Evolutionary conservation across 2,329 filamentous ascomycete genomes (phyloP), one percentile per base, ranked within the genome.

Genomic region (Fusarium multiceps): DNA sequence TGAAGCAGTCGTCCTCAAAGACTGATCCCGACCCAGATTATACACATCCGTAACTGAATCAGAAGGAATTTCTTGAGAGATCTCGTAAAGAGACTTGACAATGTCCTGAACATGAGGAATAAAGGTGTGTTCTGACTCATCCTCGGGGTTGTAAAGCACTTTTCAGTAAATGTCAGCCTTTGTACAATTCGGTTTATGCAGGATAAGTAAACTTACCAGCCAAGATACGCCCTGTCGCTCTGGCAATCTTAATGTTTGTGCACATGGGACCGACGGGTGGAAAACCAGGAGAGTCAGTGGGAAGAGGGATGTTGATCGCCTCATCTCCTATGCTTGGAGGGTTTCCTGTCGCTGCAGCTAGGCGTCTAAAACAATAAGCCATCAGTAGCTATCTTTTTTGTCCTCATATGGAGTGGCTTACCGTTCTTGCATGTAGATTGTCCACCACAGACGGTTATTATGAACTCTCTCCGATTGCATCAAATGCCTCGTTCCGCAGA

Each of bases 71-170:
- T 75, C 73, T 28, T 74, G 71, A 4, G 73, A 75, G 10, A 75
- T 75, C 11, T 73, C 71, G 23, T 75, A 75, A 0, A 75, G 51
- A 14, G 73, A 74, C 32, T 69, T 72, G 59, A 78, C 74, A 8
- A 78, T 78, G 9, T 78, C 76, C 6, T 78, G 77, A 2, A 78
- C 77, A 4, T 72, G 74, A 2, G 76, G 75, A 11, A 78, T 76
- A 25, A 78, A 78, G 0, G 72, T 74, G 1, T 75, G 68, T 48
- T 78, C 77, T 4, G 75, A 71, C 42, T 75, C 76, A 14, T 72
- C 70, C 4, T 77, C 73, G 0, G 77, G 75, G 0, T 76, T 77
- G n/a, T 78, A 78, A 3, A 78, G 66, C 2, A 77, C 77, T 73
- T 18, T 10, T 12, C 0, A 28, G 6, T 5, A 16, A 20, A 25